Evolutionary conservation across 2,329 filamentous ascomycete species (phyloP), one percentile per base, ranked within the genome.

Genomic region (Penicillium sp.): DNA sequence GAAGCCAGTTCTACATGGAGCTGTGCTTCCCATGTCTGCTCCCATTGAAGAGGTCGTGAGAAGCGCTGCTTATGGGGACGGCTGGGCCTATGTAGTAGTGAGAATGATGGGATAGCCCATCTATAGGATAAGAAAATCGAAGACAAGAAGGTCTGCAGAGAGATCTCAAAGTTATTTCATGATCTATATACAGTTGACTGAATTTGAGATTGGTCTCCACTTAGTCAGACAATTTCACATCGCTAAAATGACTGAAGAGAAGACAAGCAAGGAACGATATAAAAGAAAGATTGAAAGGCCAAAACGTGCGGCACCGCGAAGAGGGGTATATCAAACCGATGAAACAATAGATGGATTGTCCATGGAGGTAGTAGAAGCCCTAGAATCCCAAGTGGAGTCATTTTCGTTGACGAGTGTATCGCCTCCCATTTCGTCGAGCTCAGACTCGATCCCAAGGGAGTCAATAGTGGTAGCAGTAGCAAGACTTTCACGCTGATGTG

Each of bases 11-110:
- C 75, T 97, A 65, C 94, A 99, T 76, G 94, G 94, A 1, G 90
- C 87, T 1, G 82, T 86, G 0, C 83, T 96, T 54, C 93, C 94
- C 1, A 89, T 97, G 77, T 76, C 79, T 55, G 89, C 92, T 1
- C 87, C 87, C 21, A 74, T 99, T 16, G 89, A 91, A 67, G 93
- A 97, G 43, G 72, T 99, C 54, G 89, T 94, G 75, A 83, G 87
- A 52, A 88, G 89, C 67, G 89, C 90, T 3, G 86, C 91, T 1
- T 97, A 97, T 78, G 87, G 91, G 0, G 94, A 99, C 75, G 94
- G 94, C 0, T 99, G 92, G 88, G 73, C 96, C 23, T 91, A 91
- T 72, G 75, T 97, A 37, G 89, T 91, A 48, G 83, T 97, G 5
- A 82, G 87, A 18, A 88, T 95, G 78, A 80, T 91, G 68, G 78